phyloP scores from a whole-genome alignment of 2,329 filamentous ascomycete species.

The Pseudogymnoascus sp. region DNA sequence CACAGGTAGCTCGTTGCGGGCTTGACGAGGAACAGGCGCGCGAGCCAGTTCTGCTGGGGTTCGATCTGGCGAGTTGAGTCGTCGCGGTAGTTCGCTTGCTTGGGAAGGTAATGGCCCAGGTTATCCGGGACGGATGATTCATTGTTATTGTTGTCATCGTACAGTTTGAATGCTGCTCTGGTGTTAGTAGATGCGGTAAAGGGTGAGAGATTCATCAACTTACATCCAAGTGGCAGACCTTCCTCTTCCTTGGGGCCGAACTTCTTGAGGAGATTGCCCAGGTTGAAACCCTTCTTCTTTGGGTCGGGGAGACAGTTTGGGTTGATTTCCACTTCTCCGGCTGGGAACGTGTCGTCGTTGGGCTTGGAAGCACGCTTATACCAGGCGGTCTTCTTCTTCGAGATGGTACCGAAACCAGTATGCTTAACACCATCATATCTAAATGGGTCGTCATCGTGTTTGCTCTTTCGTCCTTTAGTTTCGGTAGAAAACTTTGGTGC shows the following conservation, averaged over 20 bases:
- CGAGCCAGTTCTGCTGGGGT: slow-evolving; percentile 77
- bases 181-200: slow-evolving; percentile 12
- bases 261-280: slow-evolving; percentile 26
- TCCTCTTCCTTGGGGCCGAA: slow-evolving; percentile 10
- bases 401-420: slow-evolving; percentile 19
- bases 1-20: slow-evolving; percentile 70
- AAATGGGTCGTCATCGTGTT: slow-evolving; percentile 17
- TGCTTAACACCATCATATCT: slow-evolving; percentile 15
- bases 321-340: slow-evolving; percentile 3
- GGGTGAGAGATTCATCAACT: slow-evolving; percentile 11
- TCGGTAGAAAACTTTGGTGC: neutral
- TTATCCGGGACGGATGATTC: slow-evolving; percentile 17
- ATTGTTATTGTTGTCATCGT: slow-evolving; percentile 19
- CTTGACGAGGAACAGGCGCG: slow-evolving; percentile 82
- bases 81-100: slow-evolving; percentile 32
- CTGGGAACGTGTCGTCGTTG: neutral
- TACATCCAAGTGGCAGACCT: slow-evolving; percentile 25
- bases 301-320: slow-evolving; percentile 8
- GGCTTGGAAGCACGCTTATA: slow-evolving; percentile 27
- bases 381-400: slow-evolving; percentile 27
- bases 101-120: slow-evolving; percentile 21
- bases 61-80: slow-evolving; percentile 43
- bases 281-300: slow-evolving; percentile 25
- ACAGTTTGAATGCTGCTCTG: slow-evolving; percentile 20
- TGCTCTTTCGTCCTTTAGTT: slow-evolving; percentile 13